Conservation (phyloP, 768 basidiomycete genomes). For the Gymnopilus dilepis region DNA sequence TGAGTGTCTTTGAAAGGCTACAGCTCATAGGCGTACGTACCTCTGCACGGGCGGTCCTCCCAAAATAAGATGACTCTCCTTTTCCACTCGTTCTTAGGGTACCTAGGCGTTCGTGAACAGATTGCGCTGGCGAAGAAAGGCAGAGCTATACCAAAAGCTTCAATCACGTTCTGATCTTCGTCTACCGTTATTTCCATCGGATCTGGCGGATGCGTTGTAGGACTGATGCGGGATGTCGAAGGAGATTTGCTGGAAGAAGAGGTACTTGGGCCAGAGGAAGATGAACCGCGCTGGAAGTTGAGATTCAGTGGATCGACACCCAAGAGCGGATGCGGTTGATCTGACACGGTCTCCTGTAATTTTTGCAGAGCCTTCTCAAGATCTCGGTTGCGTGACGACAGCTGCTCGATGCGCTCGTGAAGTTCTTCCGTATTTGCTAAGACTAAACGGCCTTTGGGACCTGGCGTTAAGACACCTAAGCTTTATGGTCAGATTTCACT, state of each 20-base stretch:
- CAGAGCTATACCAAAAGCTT: constrained; percentile 42
- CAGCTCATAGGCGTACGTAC: constrained; percentile 38
- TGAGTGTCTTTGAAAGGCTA: constrained; percentile 6
- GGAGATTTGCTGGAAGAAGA: constrained; percentile 34
- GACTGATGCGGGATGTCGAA: constrained; percentile 18
- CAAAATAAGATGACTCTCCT: constrained; percentile 62
- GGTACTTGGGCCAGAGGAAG: constrained; percentile 25
- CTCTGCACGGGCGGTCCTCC: constrained; percentile 72
- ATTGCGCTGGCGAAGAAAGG: not conserved
- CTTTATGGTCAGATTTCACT: not conserved
- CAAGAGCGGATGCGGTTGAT: constrained; percentile 56
- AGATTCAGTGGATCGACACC: constrained; percentile 34
- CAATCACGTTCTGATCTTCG: constrained; percentile 46
- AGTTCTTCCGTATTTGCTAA: constrained; percentile 75
- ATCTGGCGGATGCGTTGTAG: constrained; percentile 12
- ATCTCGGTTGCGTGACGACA: constrained; percentile 59
- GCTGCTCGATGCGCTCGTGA: constrained; percentile 64
- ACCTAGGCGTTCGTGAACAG: constrained; percentile 10
- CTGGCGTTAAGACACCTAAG: constrained; percentile 58
- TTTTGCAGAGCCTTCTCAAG: constrained; percentile 63
- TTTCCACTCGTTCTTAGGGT: constrained; percentile 50
- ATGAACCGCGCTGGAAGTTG: constrained; percentile 18
- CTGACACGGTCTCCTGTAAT: constrained; percentile 53
- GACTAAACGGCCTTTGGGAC: constrained; percentile 66
- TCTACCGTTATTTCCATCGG: constrained; percentile 32